Evolutionary conservation across 164 flowering plant genomes (phyloP).

Genomic region (Vitis amurensis): DNA sequence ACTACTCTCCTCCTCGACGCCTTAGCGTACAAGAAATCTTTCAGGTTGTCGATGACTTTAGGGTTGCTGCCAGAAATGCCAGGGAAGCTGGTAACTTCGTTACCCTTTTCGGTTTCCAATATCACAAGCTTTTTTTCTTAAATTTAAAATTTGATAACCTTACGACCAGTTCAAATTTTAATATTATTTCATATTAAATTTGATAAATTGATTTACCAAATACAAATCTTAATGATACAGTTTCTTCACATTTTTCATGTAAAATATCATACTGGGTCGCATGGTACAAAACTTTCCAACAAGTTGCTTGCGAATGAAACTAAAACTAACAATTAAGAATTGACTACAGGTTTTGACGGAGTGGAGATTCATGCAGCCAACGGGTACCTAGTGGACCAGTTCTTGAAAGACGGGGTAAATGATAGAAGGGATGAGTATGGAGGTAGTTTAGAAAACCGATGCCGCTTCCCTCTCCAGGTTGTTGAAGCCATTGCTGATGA

Average conservation of each 20-base stretch:
- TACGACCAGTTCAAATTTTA: no score
- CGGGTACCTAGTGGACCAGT: conserved; percentile 27
- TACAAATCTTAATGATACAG: no score
- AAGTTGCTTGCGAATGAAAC: no score
- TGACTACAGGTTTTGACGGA: conserved; percentile 25
- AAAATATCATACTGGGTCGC: no score
- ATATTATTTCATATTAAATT: no score
- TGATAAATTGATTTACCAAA: no score
- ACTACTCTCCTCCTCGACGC: conserved; percentile 7
- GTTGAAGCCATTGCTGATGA: conserved; percentile 17
- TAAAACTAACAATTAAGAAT: no score
- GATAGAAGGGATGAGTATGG: conserved; percentile 24
- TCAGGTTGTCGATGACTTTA: conserved; percentile 26
- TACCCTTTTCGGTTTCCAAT: no score
- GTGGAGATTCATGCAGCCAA: conserved; percentile 26
- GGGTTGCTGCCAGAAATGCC: conserved; percentile 33
- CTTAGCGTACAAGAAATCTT: conserved; percentile 25
- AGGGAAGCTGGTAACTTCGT: conserved; percentile 26
- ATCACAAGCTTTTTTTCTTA: no score
- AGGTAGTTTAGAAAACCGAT: conserved; percentile 22
- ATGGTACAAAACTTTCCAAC: no score
- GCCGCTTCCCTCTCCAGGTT: conserved; percentile 16
- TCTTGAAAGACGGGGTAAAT: conserved; percentile 24
- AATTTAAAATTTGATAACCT: no score
- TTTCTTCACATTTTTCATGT: no score